Conservation (phyloP, 2,329 filamentous ascomycete species). For the Cercospora zeae-maydis region DNA sequence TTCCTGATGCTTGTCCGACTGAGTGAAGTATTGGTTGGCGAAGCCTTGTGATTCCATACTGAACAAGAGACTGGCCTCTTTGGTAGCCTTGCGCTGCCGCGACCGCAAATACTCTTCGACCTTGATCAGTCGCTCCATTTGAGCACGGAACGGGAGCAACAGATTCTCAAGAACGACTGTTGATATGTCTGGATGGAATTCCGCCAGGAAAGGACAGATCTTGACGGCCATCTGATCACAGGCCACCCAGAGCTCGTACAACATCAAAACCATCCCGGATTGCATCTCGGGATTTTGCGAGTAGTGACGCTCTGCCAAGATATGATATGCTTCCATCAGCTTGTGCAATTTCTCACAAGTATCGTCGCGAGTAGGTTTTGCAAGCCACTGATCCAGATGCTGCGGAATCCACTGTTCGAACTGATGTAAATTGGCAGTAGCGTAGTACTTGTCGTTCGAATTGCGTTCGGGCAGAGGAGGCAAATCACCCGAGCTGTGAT, state of each 20-base stretch:
- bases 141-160: conserved; percentile 45
- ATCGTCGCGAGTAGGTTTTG: not conserved
- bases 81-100: conserved; percentile 16
- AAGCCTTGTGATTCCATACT: conserved; percentile 28
- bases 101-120: conserved; percentile 51
- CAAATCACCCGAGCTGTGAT: not conserved
- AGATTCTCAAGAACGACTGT: conserved; percentile 54
- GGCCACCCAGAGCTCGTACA: conserved; percentile 57
- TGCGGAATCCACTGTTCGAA: conserved; percentile 11
- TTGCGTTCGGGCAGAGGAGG: conserved; percentile 14
- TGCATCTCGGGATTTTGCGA: conserved; percentile 6
- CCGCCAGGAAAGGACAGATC: conserved; percentile 47
- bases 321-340: conserved; percentile 2
- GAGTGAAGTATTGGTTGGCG: conserved; percentile 47
- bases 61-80: not conserved
- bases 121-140: conserved; percentile 50
- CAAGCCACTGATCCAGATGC: not conserved
- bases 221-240: conserved; percentile 51
- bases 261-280: conserved; percentile 47
- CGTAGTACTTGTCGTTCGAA: not conserved
- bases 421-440: conserved; percentile 9
- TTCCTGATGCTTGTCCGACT: conserved; percentile 17
- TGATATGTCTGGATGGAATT: conserved; percentile 54
- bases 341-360: not conserved
- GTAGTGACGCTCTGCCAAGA: not conserved